phyloP scores from a whole-genome alignment of 2,329 filamentous ascomycete species.

The Fusarium torulosum region DNA sequence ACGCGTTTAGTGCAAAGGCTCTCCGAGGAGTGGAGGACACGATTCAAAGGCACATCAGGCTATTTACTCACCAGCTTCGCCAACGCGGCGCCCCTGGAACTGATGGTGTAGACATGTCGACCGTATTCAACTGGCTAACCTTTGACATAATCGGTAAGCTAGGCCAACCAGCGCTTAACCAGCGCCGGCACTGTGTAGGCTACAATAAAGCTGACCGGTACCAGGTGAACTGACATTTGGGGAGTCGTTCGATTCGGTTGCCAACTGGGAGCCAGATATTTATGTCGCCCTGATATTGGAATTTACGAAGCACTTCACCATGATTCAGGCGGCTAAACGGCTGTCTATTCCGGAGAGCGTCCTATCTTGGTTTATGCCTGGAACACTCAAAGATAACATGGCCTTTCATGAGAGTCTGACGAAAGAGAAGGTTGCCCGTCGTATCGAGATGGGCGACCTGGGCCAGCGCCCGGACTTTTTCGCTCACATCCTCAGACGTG shows the following conservation, averaged over 20 bases:
- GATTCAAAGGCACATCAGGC: not conserved
- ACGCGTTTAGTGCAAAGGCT: conserved; percentile 11
- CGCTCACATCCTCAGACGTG: conserved; percentile 1
- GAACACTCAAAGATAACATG: not conserved
- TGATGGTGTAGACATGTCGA: conserved; percentile 2
- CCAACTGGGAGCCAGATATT: not conserved
- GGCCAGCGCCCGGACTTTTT: conserved; percentile 15
- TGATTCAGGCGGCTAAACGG: conserved; percentile 2
- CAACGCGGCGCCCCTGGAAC: not conserved
- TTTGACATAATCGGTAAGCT: conserved; percentile 29
- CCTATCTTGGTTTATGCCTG: conserved; percentile 11
- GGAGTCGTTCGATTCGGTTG: conserved; percentile 25
- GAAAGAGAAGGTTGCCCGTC: conserved; percentile 11
- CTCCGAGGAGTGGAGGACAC: conserved; percentile 1
- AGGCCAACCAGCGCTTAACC: not conserved
- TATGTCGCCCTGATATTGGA: conserved; percentile 7
- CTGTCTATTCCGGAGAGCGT: conserved; percentile 1
- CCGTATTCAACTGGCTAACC: conserved; percentile 13
- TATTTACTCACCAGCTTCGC: conserved; percentile 7
- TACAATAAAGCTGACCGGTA: no score
- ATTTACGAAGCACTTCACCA: conserved; percentile 3
- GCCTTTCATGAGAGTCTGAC: conserved; percentile 6
- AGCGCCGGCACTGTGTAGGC: not conserved
- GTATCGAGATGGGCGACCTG: not conserved
- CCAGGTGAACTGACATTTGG: conserved; percentile 21